A percentile compares a stretch with the other conserved stretches of the same genome.
phyloP scores from a whole-genome alignment of 768 basidiomycete species.

The Boletus insuetus region DNA sequence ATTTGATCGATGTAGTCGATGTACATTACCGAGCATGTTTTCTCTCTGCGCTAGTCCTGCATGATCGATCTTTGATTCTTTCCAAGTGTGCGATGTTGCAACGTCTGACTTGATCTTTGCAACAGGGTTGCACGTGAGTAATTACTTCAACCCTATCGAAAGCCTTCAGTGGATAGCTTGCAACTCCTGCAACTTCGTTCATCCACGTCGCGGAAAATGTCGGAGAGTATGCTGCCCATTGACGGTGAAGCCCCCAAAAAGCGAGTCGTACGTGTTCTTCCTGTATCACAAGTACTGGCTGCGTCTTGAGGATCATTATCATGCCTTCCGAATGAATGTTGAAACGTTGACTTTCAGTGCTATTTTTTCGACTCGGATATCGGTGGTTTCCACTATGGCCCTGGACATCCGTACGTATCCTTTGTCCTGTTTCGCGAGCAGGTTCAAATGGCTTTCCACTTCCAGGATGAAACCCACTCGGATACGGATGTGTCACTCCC shows the following conservation, averaged over 20 bases:
- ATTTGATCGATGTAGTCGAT: conserved; percentile 36
- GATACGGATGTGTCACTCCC: conserved; percentile 98
- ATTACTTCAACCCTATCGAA: neutral
- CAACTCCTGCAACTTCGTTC: neutral
- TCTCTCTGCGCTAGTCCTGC: conserved; percentile 1
- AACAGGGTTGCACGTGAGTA: conserved; percentile 19
- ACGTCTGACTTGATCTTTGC: neutral
- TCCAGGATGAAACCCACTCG: conserved; percentile 93
- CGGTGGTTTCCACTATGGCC: conserved; percentile 99
- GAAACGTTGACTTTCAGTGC: conserved; percentile 51
- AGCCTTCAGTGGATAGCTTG: neutral
- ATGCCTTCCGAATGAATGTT: conserved; percentile 1
- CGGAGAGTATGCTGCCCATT: conserved; percentile 53
- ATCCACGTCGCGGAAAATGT: conserved; percentile 24
- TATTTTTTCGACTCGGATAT: conserved; percentile 99
- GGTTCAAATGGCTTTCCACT: neutral
- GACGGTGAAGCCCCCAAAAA: conserved; percentile 77
- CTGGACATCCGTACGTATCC: conserved; percentile 78
- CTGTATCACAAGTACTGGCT: conserved; percentile 1
- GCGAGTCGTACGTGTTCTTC: conserved; percentile 67
- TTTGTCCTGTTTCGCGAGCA: neutral
- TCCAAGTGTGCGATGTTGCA: neutral
- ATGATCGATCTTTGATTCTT: neutral
- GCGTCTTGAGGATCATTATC: conserved; percentile 1
- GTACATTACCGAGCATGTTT: conserved; percentile 11